These are phyloP conservation scores for Kazachstania sp. DNA, from an alignment of 1,139 yeast species.

Conservation along the genomic window DNA sequence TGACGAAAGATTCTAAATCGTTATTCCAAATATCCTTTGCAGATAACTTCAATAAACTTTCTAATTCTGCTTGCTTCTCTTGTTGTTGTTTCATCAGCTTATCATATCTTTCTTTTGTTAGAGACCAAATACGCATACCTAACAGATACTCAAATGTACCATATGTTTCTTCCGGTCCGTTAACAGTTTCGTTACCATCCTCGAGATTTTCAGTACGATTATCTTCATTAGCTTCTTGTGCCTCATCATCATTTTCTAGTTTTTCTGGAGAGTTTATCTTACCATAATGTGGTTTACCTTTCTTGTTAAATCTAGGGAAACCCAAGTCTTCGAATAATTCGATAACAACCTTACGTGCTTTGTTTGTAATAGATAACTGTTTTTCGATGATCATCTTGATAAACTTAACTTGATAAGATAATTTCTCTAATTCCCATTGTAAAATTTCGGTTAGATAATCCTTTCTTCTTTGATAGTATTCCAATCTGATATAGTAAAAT, in stretches of 20 bases:
- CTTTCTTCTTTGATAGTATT: slow-evolving; percentile 84
- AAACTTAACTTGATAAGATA: slow-evolving; percentile 82
- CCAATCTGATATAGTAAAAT: slow-evolving; percentile 81
- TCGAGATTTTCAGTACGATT: slow-evolving; percentile 13
- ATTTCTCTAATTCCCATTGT: slow-evolving; percentile 64
- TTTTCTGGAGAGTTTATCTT: slow-evolving; percentile 33
- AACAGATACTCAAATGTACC: slow-evolving; percentile 65
- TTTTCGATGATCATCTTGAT: slow-evolving; percentile 82
- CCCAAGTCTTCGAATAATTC: slow-evolving; percentile 52
- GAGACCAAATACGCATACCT: slow-evolving; percentile 90
- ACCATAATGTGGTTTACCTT: slow-evolving; percentile 49
- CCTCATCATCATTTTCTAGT: slow-evolving; percentile 33
- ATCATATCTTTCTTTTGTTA: slow-evolving; percentile 83
- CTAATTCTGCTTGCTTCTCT: slow-evolving; percentile 65
- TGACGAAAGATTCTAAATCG: slow-evolving; percentile 69
- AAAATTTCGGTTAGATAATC: slow-evolving; percentile 64
- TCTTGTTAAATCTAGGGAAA: slow-evolving; percentile 69
- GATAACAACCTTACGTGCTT: slow-evolving; percentile 57
- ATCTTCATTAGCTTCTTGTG: slow-evolving; percentile 28
- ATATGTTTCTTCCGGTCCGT: slow-evolving; percentile 35
- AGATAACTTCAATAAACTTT: slow-evolving; percentile 51
- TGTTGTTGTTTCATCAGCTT: slow-evolving; percentile 64
- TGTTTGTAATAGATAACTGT: slow-evolving; percentile 61
- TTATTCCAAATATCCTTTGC: slow-evolving; percentile 85
- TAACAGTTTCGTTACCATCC: slow-evolving; percentile 16